phyloP scores from a whole-genome alignment of 495 filamentous ascomycete genomes.

The Hyphodiscus hymeniophilus region DNA sequence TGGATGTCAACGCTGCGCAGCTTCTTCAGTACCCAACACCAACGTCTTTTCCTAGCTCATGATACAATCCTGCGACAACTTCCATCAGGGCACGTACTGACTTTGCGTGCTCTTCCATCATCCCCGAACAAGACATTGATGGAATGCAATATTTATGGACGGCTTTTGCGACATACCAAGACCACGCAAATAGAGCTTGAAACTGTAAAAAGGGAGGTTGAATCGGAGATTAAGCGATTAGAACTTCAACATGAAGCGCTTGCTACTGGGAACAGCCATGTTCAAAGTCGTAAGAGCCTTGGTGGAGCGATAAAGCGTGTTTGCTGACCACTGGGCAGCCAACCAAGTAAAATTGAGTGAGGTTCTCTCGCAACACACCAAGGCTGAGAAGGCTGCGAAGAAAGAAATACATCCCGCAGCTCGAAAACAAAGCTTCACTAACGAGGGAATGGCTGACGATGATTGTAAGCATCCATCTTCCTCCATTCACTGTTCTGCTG shows the following conservation, averaged over 20 bases:
- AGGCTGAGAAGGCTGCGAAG: slow-evolving; percentile 6
- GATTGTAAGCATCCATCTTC: slow-evolving; percentile 13
- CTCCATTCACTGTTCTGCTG: not conserved
- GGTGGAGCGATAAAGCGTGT: not conserved
- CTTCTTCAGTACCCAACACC: not conserved
- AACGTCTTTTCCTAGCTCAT: not conserved
- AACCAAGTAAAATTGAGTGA: slow-evolving; percentile 2
- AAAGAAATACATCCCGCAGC: slow-evolving; percentile 17
- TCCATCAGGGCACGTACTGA: slow-evolving; percentile 5
- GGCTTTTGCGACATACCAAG: not conserved
- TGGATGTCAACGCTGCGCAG: not conserved
- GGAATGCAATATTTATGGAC: slow-evolving; percentile 14
- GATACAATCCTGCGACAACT: slow-evolving; percentile 8
- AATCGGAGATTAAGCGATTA: slow-evolving; percentile 3
- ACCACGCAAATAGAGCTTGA: not conserved
- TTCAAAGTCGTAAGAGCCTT: not conserved
- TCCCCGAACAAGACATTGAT: slow-evolving; percentile 13
- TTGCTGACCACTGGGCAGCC: not conserved
- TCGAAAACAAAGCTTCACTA: slow-evolving; percentile 9
- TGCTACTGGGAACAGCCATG: not conserved
- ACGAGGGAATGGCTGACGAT: slow-evolving; percentile 19
- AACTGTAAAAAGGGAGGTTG: slow-evolving; percentile 2
- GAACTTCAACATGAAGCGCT: slow-evolving; percentile 1
- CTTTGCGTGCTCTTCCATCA: slow-evolving; percentile 8
- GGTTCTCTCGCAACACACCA: slow-evolving; percentile 8